Evolutionary conservation across 768 basidiomycete species (phyloP), one percentile per base, ranked within the genome.

Genomic region (Phlebiopsis flavidoalba): DNA sequence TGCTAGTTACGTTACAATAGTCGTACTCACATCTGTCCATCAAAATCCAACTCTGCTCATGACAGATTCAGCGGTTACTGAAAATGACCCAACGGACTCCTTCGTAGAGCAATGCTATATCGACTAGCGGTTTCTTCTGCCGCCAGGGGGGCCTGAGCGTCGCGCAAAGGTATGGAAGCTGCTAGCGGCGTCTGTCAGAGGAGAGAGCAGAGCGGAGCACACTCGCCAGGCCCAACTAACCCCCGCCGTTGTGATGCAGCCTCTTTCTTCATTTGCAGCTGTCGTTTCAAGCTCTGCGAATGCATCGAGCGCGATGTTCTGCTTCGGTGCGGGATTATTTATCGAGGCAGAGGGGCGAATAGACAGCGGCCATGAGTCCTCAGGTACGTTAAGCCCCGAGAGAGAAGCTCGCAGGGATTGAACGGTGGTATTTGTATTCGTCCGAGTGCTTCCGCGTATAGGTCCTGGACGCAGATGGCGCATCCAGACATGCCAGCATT

Each of bases 401-500:
- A 95, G 82, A 2, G 82, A 75, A 5, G 72, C 51, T n/a, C 81
- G 79, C 10, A 94, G 72, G 0, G 75, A 61, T 2, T 67, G 66
- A 0, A 93, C 64, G 4, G 85, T 78, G 12, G 80, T 77, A 24
- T 81, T n/a, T 79, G 75, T 93, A 93, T 12, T 75, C 77, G 22
- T 76, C n/a, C 75, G 1, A 91, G 71, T 0, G 87, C 82, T 52
- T 93, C 91, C 62, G 90, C 85, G 73, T 94, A 93, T 24, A 94
- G 71, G 66, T 93, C 92, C 73, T 95, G 91, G 8, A 95, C 89
- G 71, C 94, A 95, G n/a, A 95, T 74, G 0, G 93, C 90, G 68
- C 94, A 96, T 33, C 91, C 91, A 2, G 92, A 93, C 93, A 95
- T 95, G 76, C n/a, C 93, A 96, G 72, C 93, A 95, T 73, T 94